These are phyloP conservation scores for Populus tomentosa DNA, from an alignment of 441 rosid genomes.

Conservation along the genomic window DNA sequence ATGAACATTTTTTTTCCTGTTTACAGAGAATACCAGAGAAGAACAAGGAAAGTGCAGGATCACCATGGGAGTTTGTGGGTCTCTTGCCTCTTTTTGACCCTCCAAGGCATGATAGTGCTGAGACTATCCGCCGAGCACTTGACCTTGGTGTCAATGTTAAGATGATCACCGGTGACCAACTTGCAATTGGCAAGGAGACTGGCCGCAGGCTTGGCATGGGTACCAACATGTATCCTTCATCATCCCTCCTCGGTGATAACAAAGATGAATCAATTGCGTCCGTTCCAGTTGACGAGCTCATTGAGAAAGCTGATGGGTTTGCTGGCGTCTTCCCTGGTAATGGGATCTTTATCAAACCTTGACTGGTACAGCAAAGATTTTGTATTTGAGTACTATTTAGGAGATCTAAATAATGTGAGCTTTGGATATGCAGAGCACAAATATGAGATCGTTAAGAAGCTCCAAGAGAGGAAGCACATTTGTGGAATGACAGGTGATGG, in stretches of 20 bases:
- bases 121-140: constrained; percentile 74
- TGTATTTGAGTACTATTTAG: too few species aligned
- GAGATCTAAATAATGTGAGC: too few species aligned
- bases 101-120: constrained; percentile 88
- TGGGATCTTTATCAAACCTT: neutral
- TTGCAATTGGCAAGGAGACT: constrained; percentile 83
- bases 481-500: constrained; percentile 95
- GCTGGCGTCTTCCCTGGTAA: constrained; percentile 91
- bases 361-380: too few species aligned
- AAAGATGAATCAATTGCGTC: constrained; percentile 54
- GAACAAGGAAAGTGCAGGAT: constrained; percentile 62
- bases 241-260: constrained; percentile 58
- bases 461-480: constrained; percentile 76
- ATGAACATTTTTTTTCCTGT: neutral
- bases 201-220: constrained; percentile 94
- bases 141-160: constrained; percentile 85
- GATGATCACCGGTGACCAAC: constrained; percentile 94
- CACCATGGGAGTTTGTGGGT: constrained; percentile 80
- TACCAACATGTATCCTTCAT: constrained; percentile 83
- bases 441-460: constrained; percentile 72
- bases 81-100: constrained; percentile 83
- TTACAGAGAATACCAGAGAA: constrained; percentile 56
- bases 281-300: constrained; percentile 64
- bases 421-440: constrained; percentile 52
- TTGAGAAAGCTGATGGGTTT: constrained; percentile 81